Conservation (phyloP, 2,329 filamentous ascomycete genomes). For the Neonectria ditissima region DNA sequence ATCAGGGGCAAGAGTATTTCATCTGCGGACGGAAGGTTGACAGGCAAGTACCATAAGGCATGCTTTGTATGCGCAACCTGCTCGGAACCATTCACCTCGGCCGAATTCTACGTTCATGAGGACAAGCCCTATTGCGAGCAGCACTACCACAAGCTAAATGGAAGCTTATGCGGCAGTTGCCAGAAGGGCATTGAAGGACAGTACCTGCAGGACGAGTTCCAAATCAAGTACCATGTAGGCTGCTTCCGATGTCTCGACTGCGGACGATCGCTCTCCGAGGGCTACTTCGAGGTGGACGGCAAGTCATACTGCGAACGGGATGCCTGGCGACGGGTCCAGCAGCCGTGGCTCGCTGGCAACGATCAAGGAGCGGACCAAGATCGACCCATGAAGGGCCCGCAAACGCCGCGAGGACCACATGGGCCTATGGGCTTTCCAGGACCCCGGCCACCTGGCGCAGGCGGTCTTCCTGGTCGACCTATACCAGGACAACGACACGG, state of each 20-base stretch:
- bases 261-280: constrained; percentile 77
- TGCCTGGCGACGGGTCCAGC: constrained; percentile 70
- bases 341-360: constrained; percentile 30
- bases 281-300: constrained; percentile 91
- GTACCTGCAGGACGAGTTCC: constrained; percentile 85
- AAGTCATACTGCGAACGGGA: constrained; percentile 88
- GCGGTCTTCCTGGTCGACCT: constrained; percentile 43
- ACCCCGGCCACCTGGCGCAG: constrained; percentile 3
- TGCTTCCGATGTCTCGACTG: constrained; percentile 91
- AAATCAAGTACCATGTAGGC: constrained; percentile 84
- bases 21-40: constrained; percentile 90
- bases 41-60: constrained; percentile 92
- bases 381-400: constrained; percentile 30
- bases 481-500: constrained; percentile 32
- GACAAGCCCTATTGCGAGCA: constrained; percentile 91
- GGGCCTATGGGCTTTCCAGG: constrained; percentile 6
- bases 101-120: constrained; percentile 91
- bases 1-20: constrained; percentile 95
- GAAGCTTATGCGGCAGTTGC: constrained; percentile 85
- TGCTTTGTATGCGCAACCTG: constrained; percentile 95
- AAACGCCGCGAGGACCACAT: constrained; percentile 22
- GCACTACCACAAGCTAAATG: constrained; percentile 93
- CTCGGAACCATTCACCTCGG: constrained; percentile 81
- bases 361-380: constrained; percentile 24
- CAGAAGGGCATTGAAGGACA: constrained; percentile 90